A percentile compares a stretch with the other conserved stretches of the same genome.
phyloP scores from a whole-genome alignment of 495 filamentous ascomycete species.

The Filosporella fistucella region DNA sequence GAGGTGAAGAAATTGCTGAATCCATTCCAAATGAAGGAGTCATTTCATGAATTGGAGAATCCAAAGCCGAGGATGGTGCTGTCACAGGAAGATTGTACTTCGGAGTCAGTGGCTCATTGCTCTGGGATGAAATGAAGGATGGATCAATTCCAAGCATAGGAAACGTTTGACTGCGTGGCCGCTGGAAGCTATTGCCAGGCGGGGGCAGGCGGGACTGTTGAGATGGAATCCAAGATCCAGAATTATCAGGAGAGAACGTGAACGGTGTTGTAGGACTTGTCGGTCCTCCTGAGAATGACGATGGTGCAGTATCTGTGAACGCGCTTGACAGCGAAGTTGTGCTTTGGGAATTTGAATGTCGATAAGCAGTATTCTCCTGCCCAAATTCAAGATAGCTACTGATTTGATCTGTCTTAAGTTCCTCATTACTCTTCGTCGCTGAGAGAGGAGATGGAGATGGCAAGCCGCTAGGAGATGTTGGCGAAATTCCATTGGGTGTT shows the following conservation, averaged over 20 bases:
- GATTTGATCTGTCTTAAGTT: constrained; percentile 32
- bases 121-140: constrained; percentile 62
- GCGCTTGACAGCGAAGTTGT: constrained; percentile 49
- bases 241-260: constrained; percentile 67
- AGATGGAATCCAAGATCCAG: constrained; percentile 63
- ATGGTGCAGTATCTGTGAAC: constrained; percentile 57
- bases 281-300: constrained; percentile 67
- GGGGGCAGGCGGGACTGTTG: constrained; percentile 59
- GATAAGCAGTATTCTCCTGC: constrained; percentile 34
- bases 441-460: constrained; percentile 63
- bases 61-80: constrained; percentile 57
- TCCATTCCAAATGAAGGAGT: constrained; percentile 46
- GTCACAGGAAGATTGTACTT: constrained; percentile 57
- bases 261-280: constrained; percentile 85
- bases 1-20: constrained; percentile 44
- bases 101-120: constrained; percentile 54
- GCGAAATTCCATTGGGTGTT: constrained; percentile 68
- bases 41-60: constrained; percentile 64
- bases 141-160: constrained; percentile 66
- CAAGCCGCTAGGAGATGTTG: constrained; percentile 61
- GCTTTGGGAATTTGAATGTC: constrained; percentile 51
- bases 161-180: constrained; percentile 90
- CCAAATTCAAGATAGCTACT: constrained; percentile 42
- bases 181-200: constrained; percentile 53
- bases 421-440: constrained; percentile 60